phyloP scores from a whole-genome alignment of 176 grass and related monocot genomes.

The maize (Zea mays) region Zm-B73-REFERENCE-NAM-5.0 NC_050097.1:222359001-222359500 shows the following conservation, averaged over 20 bases:
- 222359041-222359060: constrained; percentile 54
- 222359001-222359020: constrained; percentile 75
- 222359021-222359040: constrained; percentile 73
- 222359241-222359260: constrained; percentile 39
- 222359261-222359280: constrained; percentile 62
- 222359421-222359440: constrained; percentile 28
- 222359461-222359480: constrained; percentile 53
- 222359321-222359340: constrained; percentile 40
- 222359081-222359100: not conserved
- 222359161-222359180: constrained; percentile 67
- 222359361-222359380: constrained; percentile 45
- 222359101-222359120: constrained; percentile 7
- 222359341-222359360: constrained; percentile 44
- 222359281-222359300: constrained; percentile 73
- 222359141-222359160: not conserved
- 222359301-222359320: constrained; percentile 62
- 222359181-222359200: constrained; percentile 72
- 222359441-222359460: constrained; percentile 52
- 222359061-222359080: constrained; percentile 45
- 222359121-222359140: constrained; percentile 5
- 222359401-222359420: constrained; percentile 34
- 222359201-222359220: constrained; percentile 98
- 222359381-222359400: constrained; percentile 50
- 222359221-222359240: constrained; percentile 65
- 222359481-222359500: constrained; percentile 60